These are phyloP conservation scores for Coccomyxa subellipsoidea DNA, from an alignment of 163 green algal species.

Conservation along the genomic window DNA sequence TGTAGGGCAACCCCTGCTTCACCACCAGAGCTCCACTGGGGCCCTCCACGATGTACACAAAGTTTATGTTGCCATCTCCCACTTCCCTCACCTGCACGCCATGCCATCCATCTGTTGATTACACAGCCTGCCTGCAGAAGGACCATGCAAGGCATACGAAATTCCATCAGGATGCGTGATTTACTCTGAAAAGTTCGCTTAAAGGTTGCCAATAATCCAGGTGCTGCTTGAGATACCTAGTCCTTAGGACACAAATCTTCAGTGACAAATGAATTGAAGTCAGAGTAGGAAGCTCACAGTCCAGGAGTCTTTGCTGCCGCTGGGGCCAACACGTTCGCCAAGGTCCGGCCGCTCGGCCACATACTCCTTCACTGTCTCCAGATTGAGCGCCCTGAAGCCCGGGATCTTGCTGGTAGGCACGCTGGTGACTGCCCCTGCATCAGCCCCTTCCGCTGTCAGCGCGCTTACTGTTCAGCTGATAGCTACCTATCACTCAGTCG, in stretches of 20 bases:
- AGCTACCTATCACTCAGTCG: too few relatives aligned
- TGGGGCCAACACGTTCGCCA: conserved; percentile 30
- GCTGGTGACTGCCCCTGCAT: neutral
- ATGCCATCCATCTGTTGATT: neutral
- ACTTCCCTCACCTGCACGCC: conserved; percentile 63
- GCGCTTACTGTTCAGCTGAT: too few relatives aligned
- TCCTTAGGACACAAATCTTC: too few relatives aligned
- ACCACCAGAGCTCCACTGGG: conserved; percentile 71
- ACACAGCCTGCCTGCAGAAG: too few relatives aligned
- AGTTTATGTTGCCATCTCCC: conserved; percentile 99
- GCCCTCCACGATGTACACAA: conserved; percentile 92
- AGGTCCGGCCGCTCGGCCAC: conserved; percentile 46
- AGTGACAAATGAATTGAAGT: neutral
- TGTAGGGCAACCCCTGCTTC: conserved; percentile 93
- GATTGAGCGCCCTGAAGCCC: conserved; percentile 43
- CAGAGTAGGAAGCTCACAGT: conserved; percentile 5
- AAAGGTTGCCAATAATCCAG: too few relatives aligned
- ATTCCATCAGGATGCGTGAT: too few relatives aligned
- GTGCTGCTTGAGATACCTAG: too few relatives aligned
- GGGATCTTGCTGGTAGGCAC: neutral
- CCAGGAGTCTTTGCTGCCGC: conserved; percentile 26
- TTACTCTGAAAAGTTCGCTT: too few relatives aligned
- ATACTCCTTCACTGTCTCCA: conserved; percentile 58
- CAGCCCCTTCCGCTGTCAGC: too few relatives aligned
- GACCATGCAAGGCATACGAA: too few relatives aligned